phyloP scores from a whole-genome alignment of 2,329 filamentous ascomycete species.

The Zymoseptoria tritici region DNA sequence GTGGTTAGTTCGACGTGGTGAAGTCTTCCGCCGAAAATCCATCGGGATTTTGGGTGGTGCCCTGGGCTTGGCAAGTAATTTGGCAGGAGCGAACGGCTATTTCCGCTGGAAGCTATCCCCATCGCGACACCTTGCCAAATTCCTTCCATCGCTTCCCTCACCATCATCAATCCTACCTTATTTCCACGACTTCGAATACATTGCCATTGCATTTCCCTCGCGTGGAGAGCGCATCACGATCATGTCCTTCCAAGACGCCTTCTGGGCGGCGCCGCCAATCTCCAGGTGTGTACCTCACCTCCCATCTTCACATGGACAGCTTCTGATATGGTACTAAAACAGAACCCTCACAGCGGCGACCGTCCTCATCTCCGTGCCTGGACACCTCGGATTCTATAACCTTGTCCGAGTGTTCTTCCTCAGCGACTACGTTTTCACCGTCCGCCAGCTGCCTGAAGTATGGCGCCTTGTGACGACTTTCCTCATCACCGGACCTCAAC shows the following conservation, averaged over 20 bases:
- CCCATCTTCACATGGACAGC: slow-evolving; percentile 5
- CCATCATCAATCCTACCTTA: no score
- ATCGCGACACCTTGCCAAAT: no score
- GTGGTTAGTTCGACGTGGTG: no score
- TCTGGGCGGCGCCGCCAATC: slow-evolving; percentile 58
- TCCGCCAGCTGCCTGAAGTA: slow-evolving; percentile 52
- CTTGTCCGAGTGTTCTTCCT: slow-evolving; percentile 49
- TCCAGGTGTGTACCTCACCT: slow-evolving; percentile 46
- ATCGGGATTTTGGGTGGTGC: no score
- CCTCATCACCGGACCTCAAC: slow-evolving; percentile 48
- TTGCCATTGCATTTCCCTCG: no score
- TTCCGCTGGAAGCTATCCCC: no score
- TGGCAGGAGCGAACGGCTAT: no score
- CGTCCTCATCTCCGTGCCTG: slow-evolving; percentile 54
- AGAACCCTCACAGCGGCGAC: slow-evolving; percentile 63
- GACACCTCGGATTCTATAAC: slow-evolving; percentile 51
- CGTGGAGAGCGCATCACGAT: no score
- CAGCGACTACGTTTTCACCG: slow-evolving; percentile 34
- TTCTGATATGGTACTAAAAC: slow-evolving; percentile 40
- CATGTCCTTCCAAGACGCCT: slow-evolving; percentile 21
- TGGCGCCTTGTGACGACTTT: slow-evolving; percentile 55
- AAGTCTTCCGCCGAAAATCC: no score
- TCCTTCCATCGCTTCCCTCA: no score
- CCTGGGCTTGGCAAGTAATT: no score
- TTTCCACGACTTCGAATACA: no score